phyloP scores from a whole-genome alignment of 1,284 basidiomycete genomes.

The Amanita bisporigera region DNA sequence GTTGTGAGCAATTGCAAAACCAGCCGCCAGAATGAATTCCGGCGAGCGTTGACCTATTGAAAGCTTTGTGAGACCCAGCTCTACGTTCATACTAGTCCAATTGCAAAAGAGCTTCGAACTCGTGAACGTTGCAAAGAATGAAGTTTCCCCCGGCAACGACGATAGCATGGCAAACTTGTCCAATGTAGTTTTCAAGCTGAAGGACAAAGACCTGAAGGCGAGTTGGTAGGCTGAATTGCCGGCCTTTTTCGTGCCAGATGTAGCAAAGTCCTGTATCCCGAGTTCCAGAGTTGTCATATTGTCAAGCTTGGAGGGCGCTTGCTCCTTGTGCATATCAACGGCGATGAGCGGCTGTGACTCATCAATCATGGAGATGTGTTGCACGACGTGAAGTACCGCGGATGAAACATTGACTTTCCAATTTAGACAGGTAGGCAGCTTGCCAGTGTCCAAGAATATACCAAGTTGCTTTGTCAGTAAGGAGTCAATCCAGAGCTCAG shows the following conservation, averaged over 20 bases:
- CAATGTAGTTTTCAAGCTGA: conserved; percentile 36
- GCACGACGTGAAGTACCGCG: conserved; percentile 44
- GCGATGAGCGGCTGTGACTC: conserved; percentile 32
- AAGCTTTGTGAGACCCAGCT: conserved; percentile 36
- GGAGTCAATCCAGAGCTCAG: conserved; percentile 56
- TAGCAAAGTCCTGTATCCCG: conserved; percentile 25
- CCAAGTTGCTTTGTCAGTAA: conserved; percentile 49
- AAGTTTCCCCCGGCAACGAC: conserved; percentile 26
- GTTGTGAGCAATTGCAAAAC: conserved; percentile 41
- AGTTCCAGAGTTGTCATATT: conserved; percentile 37
- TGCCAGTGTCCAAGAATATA: neutral
- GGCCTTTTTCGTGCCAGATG: conserved; percentile 22
- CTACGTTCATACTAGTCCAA: conserved; percentile 32
- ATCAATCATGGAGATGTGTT: conserved; percentile 43
- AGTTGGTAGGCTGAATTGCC: conserved; percentile 20
- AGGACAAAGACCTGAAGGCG: conserved; percentile 24
- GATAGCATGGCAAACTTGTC: conserved; percentile 38
- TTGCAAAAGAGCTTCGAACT: conserved; percentile 31
- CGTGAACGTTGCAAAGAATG: conserved; percentile 32
- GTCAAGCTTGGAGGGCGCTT: conserved; percentile 39
- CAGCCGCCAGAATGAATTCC: conserved; percentile 49
- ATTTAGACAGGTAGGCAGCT: neutral
- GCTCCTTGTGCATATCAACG: conserved; percentile 20
- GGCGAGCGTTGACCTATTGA: conserved; percentile 53
- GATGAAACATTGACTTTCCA: conserved; percentile 32